phyloP scores from a whole-genome alignment of 345 rosid genomes.

The Salix caprea region DNA sequence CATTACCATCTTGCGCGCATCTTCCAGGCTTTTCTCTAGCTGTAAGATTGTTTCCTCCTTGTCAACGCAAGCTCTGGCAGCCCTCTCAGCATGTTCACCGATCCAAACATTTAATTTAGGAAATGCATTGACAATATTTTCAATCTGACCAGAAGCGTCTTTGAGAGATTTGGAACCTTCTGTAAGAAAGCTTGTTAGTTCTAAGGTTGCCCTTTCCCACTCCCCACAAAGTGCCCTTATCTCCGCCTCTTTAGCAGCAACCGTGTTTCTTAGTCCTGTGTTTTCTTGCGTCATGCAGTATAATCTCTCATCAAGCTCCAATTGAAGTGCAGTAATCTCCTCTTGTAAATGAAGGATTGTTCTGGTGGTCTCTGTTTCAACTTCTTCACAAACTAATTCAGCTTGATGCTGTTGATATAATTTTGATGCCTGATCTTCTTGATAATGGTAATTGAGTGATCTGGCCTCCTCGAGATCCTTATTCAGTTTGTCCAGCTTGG shows the following conservation, averaged over 20 bases:
- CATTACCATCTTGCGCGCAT: conserved; percentile 58
- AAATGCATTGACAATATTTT: conserved; percentile 58
- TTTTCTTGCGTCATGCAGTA: conserved; percentile 51
- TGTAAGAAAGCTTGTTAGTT: conserved; percentile 68
- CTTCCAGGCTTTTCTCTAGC: conserved; percentile 80
- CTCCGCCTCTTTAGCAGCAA: conserved; percentile 64
- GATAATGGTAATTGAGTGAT: conserved; percentile 48
- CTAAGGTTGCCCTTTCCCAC: conserved; percentile 86
- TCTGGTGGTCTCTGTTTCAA: conserved; percentile 70
- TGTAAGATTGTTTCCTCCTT: conserved; percentile 72
- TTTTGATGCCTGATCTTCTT: conserved; percentile 50
- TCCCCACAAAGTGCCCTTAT: conserved; percentile 40
- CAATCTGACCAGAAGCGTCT: conserved; percentile 68
- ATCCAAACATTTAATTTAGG: conserved; percentile 58
- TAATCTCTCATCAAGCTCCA: conserved; percentile 54
- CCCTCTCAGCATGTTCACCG: conserved; percentile 66
- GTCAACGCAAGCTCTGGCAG: conserved; percentile 66
- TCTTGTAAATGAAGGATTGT: conserved; percentile 81
- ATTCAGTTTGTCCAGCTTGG: conserved; percentile 45
- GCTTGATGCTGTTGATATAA: conserved; percentile 54
- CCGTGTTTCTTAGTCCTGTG: conserved; percentile 34
- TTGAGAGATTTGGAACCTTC: conserved; percentile 84
- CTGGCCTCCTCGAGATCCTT: conserved; percentile 61
- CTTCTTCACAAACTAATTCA: conserved; percentile 70
- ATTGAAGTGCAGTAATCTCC: conserved; percentile 59